These are phyloP conservation scores for Cymbidium sinense DNA, from an alignment of 106 monocot species.

Conservation along the genomic window DNA sequence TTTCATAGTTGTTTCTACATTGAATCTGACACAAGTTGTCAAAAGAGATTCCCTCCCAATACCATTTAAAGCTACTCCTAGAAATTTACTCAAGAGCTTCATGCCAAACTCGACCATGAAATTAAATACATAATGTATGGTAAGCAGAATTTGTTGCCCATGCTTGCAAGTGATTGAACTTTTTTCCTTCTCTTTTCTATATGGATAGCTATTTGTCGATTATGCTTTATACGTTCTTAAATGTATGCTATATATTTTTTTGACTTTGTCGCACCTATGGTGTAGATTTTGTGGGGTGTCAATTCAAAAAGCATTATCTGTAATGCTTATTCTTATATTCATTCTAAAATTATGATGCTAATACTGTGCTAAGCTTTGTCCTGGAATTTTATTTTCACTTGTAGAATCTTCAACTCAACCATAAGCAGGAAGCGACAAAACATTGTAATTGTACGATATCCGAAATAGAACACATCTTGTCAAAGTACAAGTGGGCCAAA, in stretches of 20 bases:
- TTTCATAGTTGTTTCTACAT: no score
- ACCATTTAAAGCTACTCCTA: no score
- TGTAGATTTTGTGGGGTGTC: not conserved
- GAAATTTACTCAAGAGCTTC: no score
- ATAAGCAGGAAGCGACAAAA: constrained; percentile 77
- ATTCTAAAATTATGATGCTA: not conserved
- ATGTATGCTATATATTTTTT: not conserved
- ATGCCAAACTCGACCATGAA: no score
- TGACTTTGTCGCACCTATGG: not conserved
- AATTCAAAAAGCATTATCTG: not conserved
- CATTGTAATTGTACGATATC: constrained; percentile 88
- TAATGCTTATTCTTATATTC: not conserved
- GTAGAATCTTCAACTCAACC: constrained; percentile 72
- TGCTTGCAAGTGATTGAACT: no score
- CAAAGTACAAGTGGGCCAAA: constrained; percentile 92
- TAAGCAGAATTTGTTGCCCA: no score
- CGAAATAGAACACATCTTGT: constrained; percentile 83
- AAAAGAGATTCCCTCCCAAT: no score
- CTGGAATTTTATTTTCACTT: constrained; percentile 12
- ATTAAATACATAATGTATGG: no score
- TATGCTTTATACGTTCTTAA: not conserved
- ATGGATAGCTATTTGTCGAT: not conserved
- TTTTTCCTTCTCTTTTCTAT: no score
- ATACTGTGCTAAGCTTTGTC: not conserved
- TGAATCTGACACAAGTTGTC: no score